A percentile compares a stretch with the other conserved stretches of the same genome.
Conservation (phyloP, 257 asterid species). For the Fraxinus americana region DNA sequence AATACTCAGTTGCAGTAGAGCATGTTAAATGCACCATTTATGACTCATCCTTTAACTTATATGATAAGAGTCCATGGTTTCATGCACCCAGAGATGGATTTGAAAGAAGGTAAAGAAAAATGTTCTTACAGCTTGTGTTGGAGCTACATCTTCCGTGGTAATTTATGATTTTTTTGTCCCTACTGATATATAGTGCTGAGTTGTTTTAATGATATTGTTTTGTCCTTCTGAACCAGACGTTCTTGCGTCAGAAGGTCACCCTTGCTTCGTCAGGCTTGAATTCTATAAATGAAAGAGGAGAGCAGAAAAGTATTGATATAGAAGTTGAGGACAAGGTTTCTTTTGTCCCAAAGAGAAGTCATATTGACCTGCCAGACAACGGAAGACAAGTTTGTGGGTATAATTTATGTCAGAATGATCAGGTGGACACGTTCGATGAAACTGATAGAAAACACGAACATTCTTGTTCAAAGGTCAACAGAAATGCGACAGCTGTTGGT, state of each 20-base stretch:
- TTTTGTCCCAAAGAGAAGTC: conserved; percentile 18
- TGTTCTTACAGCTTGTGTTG: not conserved
- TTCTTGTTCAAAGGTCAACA: conserved; percentile 38
- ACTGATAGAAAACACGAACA: conserved; percentile 34
- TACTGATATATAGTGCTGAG: not conserved
- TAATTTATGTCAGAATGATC: conserved; percentile 34
- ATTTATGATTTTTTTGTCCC: not conserved
- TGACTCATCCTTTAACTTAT: not conserved
- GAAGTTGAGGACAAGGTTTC: conserved; percentile 32
- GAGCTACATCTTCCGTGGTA: conserved; percentile 9
- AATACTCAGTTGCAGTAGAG: not conserved
- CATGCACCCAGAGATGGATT: conserved; percentile 1
- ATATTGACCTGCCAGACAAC: conserved; percentile 13
- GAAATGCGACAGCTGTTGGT: conserved; percentile 42
- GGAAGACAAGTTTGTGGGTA: conserved; percentile 33
- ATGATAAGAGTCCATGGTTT: not conserved
- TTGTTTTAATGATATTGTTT: conserved; percentile 6
- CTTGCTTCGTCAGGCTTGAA: conserved; percentile 52
- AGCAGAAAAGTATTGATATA: conserved; percentile 27
- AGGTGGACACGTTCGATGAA: conserved; percentile 28
- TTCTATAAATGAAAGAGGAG: conserved; percentile 37
- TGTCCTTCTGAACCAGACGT: conserved; percentile 51
- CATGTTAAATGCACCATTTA: not conserved
- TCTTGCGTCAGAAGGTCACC: conserved; percentile 74
- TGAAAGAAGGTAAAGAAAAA: not conserved